Percentiles rank a stretch among this genome's conserved stretches.
phyloP scores from a whole-genome alignment of 2,329 filamentous ascomycete species.

The Colletotrichum musae region DNA sequence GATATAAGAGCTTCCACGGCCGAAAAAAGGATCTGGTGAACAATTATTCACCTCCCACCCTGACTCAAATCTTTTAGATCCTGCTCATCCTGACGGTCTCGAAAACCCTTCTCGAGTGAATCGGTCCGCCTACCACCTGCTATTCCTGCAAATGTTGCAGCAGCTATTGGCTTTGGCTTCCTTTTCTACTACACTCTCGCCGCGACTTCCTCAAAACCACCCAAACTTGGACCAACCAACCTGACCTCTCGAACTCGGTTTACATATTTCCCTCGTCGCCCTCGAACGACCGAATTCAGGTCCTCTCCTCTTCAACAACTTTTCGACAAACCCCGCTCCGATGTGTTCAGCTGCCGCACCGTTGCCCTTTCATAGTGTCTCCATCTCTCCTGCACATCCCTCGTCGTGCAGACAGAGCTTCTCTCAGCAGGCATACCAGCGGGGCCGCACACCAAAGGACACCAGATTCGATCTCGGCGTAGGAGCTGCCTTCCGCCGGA shows the following conservation, averaged over 20 bases:
- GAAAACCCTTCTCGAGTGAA: conserved; percentile 9
- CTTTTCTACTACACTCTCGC: background rate
- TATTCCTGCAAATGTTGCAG: conserved; percentile 31
- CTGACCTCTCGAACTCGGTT: background rate
- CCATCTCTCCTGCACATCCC: conserved; percentile 39
- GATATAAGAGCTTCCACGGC: background rate
- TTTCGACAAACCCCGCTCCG: conserved; percentile 32
- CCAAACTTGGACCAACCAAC: background rate
- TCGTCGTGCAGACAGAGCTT: conserved; percentile 34
- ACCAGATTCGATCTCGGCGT: conserved; percentile 32
- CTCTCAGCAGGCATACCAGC: conserved; percentile 15
- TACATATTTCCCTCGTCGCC: background rate
- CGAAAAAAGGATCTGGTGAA: too few relatives aligned
- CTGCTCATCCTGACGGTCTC: background rate
- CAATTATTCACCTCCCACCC: background rate
- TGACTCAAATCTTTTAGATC: background rate
- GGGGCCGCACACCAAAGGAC: conserved; percentile 24
- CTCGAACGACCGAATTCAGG: conserved; percentile 9
- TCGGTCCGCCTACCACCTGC: background rate
- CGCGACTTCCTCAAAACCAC: too few relatives aligned
- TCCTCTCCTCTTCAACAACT: conserved; percentile 14
- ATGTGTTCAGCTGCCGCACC: conserved; percentile 46
- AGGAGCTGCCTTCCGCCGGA: conserved; percentile 47
- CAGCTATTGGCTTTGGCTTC: conserved; percentile 5
- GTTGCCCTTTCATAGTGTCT: conserved; percentile 39